Evolutionary conservation across 352 stramenopile genomes (phyloP).

Genomic region (Phytopythium vexans): DNA sequence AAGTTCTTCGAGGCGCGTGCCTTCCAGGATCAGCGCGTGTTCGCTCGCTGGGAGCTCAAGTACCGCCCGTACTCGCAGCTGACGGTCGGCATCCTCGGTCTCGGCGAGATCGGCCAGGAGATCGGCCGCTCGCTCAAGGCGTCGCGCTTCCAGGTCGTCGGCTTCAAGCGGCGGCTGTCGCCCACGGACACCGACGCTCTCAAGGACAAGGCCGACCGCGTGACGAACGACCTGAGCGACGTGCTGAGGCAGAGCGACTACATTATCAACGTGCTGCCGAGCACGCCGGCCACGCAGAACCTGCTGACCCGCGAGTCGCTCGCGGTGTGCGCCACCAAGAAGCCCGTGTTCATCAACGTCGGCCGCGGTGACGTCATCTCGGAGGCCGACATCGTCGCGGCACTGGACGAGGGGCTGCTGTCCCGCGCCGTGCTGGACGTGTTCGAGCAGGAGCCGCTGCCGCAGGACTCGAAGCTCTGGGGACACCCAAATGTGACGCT

Average conservation of each 20-base stretch:
- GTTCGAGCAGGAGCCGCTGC: constrained; percentile 49
- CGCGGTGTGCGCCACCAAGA: constrained; percentile 34
- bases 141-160: constrained; percentile 54
- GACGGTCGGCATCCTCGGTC: constrained; percentile 48
- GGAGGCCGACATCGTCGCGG: constrained; percentile 60
- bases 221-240: constrained; percentile 42
- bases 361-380: constrained; percentile 82
- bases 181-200: constrained; percentile 6
- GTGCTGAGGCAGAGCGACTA: constrained; percentile 64
- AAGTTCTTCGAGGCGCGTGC: constrained; percentile 36
- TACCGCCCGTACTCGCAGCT: constrained; percentile 33
- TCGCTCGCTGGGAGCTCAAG: constrained; percentile 19
- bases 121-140: constrained; percentile 47
- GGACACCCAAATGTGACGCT: constrained; percentile 56
- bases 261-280: constrained; percentile 83
- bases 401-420: constrained; percentile 60
- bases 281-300: constrained; percentile 69
- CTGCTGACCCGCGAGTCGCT: constrained; percentile 52
- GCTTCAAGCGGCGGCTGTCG: constrained; percentile 53
- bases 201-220: constrained; percentile 22
- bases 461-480: constrained; percentile 58
- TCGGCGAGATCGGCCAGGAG: constrained; percentile 59
- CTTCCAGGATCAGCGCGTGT: constrained; percentile 25
- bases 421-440: constrained; percentile 64
- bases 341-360: constrained; percentile 87